phyloP scores from a whole-genome alignment of 78 protist species.

The Dictyostelium purpureum region DNA sequence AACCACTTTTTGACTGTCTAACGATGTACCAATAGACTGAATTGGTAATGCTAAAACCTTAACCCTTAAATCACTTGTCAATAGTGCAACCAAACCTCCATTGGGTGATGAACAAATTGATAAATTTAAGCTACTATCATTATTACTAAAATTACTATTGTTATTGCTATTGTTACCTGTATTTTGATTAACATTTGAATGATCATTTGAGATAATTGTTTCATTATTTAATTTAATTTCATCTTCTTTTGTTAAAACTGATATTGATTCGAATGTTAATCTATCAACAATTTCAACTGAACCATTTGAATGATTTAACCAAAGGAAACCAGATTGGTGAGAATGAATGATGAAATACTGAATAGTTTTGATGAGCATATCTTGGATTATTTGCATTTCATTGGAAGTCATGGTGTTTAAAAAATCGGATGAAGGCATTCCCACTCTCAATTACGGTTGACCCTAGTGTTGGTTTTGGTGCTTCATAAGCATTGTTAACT shows the following conservation, averaged over 20 bases:
- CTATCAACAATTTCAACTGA: slow-evolving; percentile 42
- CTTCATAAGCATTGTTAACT: no score
- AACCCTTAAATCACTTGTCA: background rate
- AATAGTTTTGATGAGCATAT: background rate
- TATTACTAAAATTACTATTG: background rate
- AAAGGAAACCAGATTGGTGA: slow-evolving; percentile 24
- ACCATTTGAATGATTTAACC: slow-evolving; percentile 44
- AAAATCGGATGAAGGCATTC: no score
- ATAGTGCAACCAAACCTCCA: slow-evolving; percentile 39
- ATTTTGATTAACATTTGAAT: background rate
- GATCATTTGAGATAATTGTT: background rate
- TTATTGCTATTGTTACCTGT: background rate
- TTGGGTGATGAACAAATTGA: slow-evolving; percentile 65
- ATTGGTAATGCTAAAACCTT: slow-evolving; percentile 23
- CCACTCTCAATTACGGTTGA: background rate
- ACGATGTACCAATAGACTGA: background rate
- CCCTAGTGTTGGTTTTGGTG: background rate
- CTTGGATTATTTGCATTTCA: background rate
- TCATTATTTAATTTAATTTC: background rate
- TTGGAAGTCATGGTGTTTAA: background rate
- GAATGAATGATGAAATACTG: slow-evolving; percentile 34
- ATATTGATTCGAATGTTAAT: slow-evolving; percentile 16
- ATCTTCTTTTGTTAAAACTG: background rate
- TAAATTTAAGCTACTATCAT: background rate
- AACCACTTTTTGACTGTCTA: background rate